Evolutionary conservation across 1,284 basidiomycete genomes (phyloP), one percentile per base, ranked within the genome.

Genomic region (Leccinum proximum): DNA sequence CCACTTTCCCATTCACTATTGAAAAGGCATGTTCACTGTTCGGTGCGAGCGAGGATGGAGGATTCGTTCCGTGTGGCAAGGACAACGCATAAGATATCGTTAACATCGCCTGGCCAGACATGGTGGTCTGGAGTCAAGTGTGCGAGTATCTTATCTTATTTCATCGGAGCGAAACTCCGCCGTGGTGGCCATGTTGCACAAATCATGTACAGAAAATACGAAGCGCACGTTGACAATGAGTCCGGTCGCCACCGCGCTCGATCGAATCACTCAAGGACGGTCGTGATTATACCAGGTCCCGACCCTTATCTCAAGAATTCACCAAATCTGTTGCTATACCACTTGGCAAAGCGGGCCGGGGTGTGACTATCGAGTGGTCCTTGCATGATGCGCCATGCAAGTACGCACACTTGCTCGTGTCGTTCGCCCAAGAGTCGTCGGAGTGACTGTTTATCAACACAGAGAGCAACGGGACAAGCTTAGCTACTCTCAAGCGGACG

Each of bases 211-310:
- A 65, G 96, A 98, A 77, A 90, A 96, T 75, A 97, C 96, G 54
- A 99, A 99, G 79, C 89, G 96, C 69, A 96, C 95, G 0, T 83
- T 98, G 67, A 91, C 88, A 60, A 96, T 96, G 0, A 92, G 91
- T 48, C 85, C 91, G 16, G 91, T 92, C 54, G 89, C 92, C 4
- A 96, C 85, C 30, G 30, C 30, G 30, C 30, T 30, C 30, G 54
- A 93, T 99, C 70, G 96, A 99, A 81, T 94, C 91, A 2, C 84
- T 99, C 68, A 97, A 97, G 76, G 96, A 97, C 68, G 96, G 97
- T 11, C 76, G 93, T 63, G 97, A 99, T 79, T 96, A 93, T 74
- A 96, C 92, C 9, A 90, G 91, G 9, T 87, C 89, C 18, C 80
- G 98, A 98, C 79, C 89, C 63, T 79, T 99, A 50, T 78, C 80